Conservation (phyloP, 495 filamentous ascomycete species). For the Trichoderma reesei region DNA sequence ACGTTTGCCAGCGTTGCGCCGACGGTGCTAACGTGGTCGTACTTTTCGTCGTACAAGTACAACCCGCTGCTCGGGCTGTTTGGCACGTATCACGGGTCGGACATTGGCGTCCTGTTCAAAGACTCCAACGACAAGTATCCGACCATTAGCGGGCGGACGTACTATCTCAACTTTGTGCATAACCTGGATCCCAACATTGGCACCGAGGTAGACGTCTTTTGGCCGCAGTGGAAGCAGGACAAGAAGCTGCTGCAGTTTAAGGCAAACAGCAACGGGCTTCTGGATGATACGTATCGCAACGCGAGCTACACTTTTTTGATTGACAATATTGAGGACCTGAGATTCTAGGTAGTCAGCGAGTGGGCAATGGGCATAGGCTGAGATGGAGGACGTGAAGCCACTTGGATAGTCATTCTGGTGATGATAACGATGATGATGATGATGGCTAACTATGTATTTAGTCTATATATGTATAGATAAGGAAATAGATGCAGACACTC, state of each 20-base stretch:
- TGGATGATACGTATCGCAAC: slow-evolving; percentile 51
- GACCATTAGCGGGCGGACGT: slow-evolving; percentile 45
- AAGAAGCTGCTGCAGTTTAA: slow-evolving; percentile 50
- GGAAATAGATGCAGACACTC: too few relatives aligned
- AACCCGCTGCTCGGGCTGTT: slow-evolving; percentile 49
- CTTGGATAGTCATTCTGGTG: neutral
- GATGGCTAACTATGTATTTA: too few relatives aligned
- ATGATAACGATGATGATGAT: too few relatives aligned
- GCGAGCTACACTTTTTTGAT: slow-evolving; percentile 38
- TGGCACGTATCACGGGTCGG: slow-evolving; percentile 34
- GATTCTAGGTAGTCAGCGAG: neutral
- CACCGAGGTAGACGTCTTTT: slow-evolving; percentile 31
- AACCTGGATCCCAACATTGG: slow-evolving; percentile 53
- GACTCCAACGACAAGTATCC: slow-evolving; percentile 49
- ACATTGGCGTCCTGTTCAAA: slow-evolving; percentile 40
- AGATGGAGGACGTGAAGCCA: slow-evolving; percentile 13
- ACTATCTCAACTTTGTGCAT: slow-evolving; percentile 58
- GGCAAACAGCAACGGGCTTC: slow-evolving; percentile 29
- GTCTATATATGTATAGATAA: too few relatives aligned
- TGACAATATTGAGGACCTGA: slow-evolving; percentile 27
- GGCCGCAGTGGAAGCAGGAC: slow-evolving; percentile 51
- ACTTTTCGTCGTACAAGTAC: slow-evolving; percentile 46
- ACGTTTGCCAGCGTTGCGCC: slow-evolving; percentile 29
- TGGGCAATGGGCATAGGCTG: too few relatives aligned
- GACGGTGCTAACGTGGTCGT: slow-evolving; percentile 43